Percentiles rank a stretch among this genome's conserved stretches.
Evolutionary conservation across 768 basidiomycete genomes (phyloP).

Genomic region (Boletus subcaerulescens): DNA sequence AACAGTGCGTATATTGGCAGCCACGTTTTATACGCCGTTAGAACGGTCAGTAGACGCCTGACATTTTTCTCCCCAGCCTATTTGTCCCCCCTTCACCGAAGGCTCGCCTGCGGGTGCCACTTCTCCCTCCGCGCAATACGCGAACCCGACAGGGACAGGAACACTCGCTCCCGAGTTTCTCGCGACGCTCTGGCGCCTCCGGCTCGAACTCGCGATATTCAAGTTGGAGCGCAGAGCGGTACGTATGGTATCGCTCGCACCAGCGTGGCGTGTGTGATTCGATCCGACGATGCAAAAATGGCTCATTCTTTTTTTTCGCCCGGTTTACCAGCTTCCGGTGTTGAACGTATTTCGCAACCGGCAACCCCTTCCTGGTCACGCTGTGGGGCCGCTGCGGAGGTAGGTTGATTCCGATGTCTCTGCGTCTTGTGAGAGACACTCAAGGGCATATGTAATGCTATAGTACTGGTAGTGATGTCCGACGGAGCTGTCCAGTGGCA

Average conservation of each 20-base stretch:
- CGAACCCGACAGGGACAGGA: not conserved
- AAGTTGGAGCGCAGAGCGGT: constrained; percentile 22
- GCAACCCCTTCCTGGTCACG: not conserved
- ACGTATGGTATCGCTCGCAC: not conserved
- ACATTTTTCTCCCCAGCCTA: not conserved
- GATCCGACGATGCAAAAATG: not conserved
- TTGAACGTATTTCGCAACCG: constrained; percentile 17
- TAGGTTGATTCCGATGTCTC: not conserved
- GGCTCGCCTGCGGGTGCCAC: not conserved
- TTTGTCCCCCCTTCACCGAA: not conserved
- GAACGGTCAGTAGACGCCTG: not conserved
- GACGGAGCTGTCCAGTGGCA: not conserved
- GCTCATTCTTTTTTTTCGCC: not conserved
- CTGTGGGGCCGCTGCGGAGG: constrained; percentile 1
- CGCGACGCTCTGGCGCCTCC: constrained; percentile 16
- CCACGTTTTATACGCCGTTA: not conserved
- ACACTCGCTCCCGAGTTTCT: constrained; percentile 9
- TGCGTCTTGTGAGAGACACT: not conserved
- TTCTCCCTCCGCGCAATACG: not conserved
- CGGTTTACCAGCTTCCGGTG: constrained; percentile 13
- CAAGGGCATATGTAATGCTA: not conserved
- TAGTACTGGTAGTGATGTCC: not conserved
- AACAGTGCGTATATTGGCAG: not conserved
- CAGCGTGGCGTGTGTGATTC: not conserved
- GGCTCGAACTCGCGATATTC: constrained; percentile 20